Base-by-base conservation (phyloP, 768 basidiomycete species). In the Suillus clintonianus region DNA sequence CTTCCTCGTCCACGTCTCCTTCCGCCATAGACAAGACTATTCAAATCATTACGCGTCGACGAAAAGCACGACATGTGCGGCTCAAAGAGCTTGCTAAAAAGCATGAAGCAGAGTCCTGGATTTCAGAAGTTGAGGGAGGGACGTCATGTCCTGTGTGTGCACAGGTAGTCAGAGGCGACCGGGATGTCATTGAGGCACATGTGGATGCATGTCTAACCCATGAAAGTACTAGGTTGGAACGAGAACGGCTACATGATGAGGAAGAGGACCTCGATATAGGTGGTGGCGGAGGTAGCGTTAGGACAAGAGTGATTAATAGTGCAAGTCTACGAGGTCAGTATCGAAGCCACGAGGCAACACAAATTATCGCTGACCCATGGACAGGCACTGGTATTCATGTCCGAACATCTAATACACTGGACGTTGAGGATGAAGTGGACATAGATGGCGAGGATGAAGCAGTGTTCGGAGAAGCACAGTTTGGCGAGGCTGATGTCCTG, bases 361-460 rank as follows among this genome's bases (percentile, higher is more conserved):
- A 19, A 58, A 43, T 45, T 53, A 41, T 41, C 4, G 27, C 39
- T 57, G 11, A 57, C 24, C 19, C 39, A 8, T 19, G 64, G n/a
- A 30, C 65, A 89, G 91, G 90, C 14, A 84, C 86, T 8, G 92
- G 92, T n/a, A 91, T 93, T 71, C 82, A 86, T 62, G 81, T 86
- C 10, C 86, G 89, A 45, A 79, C 85, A 64, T 77, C 76, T 30
- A 73, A 80, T n/a, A 79, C 82, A 19, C 77, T 82, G 64, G 91
- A 92, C 63, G 82, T 90, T 2, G 92, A 94, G 36, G 91, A 90
- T 19, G 92, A 92, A 53, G 80, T 94, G 11, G 92, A 94, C 62
- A 79, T 93, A 11, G 92, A 92, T 62, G 91, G 92, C 3, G 90
- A 90, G 61, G 91, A 92, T 70, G 82, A 86, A 61, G 82, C 71